Percentiles rank a stretch among this genome's conserved stretches.
Evolutionary conservation across 441 rosid species (phyloP).

Genomic region (Erodium chrysanthum): DNA sequence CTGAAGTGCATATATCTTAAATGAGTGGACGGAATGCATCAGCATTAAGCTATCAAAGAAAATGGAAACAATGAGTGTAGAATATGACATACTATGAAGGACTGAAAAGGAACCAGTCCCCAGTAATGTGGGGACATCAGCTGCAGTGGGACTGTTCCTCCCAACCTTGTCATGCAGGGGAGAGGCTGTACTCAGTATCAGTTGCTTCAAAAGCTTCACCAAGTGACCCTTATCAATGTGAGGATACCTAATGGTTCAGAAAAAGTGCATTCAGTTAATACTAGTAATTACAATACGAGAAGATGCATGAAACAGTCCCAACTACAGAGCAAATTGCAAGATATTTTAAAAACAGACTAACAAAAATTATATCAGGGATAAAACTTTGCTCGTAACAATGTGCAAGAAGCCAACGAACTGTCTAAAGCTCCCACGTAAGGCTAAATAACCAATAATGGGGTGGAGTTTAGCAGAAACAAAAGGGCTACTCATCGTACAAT

Average conservation of each 20-base stretch:
- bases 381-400: not conserved
- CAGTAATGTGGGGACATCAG: constrained; percentile 81
- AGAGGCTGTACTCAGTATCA: constrained; percentile 47
- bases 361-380: not conserved
- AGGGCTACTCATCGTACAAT: constrained; percentile 6
- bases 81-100: constrained; percentile 66
- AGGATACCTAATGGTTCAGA: constrained; percentile 58
- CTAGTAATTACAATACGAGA: constrained; percentile 8
- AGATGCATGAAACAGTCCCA: constrained; percentile 13
- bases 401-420: constrained; percentile 4
- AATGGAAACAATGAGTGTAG: not conserved
- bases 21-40: not conserved
- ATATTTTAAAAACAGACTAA: constrained; percentile 4
- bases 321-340: not conserved
- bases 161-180: constrained; percentile 38
- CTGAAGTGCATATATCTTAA: constrained; percentile 3
- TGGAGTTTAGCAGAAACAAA: constrained; percentile 4
- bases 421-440: not conserved
- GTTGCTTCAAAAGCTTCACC: constrained; percentile 88
- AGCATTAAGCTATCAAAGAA: not conserved
- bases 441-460: not conserved
- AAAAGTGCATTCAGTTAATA: constrained; percentile 22
- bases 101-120: constrained; percentile 89
- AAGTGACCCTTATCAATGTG: constrained; percentile 82
- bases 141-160: constrained; percentile 52